Conservation (phyloP, 2,329 filamentous ascomycete genomes). For the Penicillium occitanis region DNA sequence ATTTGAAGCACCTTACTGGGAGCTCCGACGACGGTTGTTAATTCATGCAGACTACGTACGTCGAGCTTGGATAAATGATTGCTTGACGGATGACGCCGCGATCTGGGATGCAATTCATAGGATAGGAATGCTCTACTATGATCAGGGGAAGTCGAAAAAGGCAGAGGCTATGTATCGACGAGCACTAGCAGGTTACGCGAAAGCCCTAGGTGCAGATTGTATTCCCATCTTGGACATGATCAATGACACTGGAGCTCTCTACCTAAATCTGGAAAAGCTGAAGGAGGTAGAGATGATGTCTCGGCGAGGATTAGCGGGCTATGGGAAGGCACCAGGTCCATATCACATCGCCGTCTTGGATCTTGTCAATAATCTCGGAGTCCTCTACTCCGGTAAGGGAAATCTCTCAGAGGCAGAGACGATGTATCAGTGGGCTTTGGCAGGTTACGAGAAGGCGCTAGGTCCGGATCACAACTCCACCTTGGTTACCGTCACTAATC, state of each 20-base stretch:
- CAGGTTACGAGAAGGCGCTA: not conserved
- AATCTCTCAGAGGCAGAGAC: conserved; percentile 24
- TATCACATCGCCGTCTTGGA: conserved; percentile 28
- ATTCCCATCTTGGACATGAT: no score
- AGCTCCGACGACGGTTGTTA: not conserved
- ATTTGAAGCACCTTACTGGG: conserved; percentile 8
- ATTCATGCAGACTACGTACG: conserved; percentile 4
- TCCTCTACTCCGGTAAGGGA: not conserved
- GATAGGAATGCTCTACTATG: conserved; percentile 23
- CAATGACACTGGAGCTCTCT: no score
- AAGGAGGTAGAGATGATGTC: conserved; percentile 3
- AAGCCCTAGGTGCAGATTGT: no score
- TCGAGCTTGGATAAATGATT: conserved; percentile 1
- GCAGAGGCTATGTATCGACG: no score
- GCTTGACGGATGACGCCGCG: not conserved
- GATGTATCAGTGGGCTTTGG: conserved; percentile 27
- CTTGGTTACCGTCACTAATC: not conserved
- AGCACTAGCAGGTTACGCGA: no score
- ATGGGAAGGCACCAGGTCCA: conserved; percentile 26
- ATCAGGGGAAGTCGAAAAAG: not conserved
- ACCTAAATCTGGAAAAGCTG: no score
- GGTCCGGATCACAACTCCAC: not conserved
- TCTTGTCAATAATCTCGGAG: conserved; percentile 26
- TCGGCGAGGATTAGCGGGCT: conserved; percentile 7
- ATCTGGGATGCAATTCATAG: not conserved